A percentile compares a stretch with the other conserved stretches of the same genome.
Evolutionary conservation across 108 stramenopile genomes (phyloP).

Genomic region (Asterionellopsis glacialis): DNA sequence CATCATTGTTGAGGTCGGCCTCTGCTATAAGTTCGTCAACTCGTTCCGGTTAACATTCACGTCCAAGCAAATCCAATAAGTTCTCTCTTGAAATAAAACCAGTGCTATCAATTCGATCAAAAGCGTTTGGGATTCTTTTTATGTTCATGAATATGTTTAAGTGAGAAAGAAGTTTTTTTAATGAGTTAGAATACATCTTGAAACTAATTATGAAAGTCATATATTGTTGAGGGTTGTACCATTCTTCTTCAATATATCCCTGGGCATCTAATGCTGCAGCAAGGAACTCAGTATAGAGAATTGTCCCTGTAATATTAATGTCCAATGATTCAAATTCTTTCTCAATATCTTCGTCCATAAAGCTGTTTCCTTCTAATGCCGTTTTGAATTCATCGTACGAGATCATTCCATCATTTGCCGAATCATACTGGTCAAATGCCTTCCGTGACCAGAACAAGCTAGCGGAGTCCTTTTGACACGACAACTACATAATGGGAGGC

Average conservation of each 20-base stretch:
- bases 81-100: constrained; percentile 64
- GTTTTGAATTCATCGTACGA: constrained; percentile 49
- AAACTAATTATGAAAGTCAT: no score
- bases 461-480: no score
- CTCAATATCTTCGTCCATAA: no score
- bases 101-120: constrained; percentile 76
- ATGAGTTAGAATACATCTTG: no score
- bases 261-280: constrained; percentile 64
- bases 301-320: constrained; percentile 54
- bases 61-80: constrained; percentile 40
- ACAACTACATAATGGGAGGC: no score
- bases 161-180: no score
- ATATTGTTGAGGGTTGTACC: no score
- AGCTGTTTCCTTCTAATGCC: not conserved
- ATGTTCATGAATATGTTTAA: no score
- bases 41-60: constrained; percentile 24
- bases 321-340: constrained; percentile 27
- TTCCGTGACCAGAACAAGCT: no score
- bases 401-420: constrained; percentile 63
- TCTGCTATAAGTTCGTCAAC: constrained; percentile 5
- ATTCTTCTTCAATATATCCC: constrained; percentile 45
- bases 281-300: constrained; percentile 80
- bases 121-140: constrained; percentile 60
- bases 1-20: constrained; percentile 9
- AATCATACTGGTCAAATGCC: constrained; percentile 57